Evolutionary conservation across 2,329 filamentous ascomycete genomes (phyloP).

Genomic region (Mycosphaerella sp.): DNA sequence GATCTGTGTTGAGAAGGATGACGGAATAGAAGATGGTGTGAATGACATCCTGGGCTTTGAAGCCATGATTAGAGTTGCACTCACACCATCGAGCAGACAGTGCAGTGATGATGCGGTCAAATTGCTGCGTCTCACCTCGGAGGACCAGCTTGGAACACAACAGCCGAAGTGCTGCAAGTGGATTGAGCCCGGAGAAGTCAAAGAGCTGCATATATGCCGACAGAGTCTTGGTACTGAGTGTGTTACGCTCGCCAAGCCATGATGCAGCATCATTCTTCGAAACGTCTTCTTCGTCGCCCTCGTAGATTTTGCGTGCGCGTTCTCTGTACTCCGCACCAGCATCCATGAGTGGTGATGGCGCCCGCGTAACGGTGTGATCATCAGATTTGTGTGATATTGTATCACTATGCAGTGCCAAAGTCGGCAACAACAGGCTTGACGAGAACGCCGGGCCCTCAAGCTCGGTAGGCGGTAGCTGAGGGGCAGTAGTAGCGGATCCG

Average conservation of each 20-base stretch:
- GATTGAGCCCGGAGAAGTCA: slow-evolving; percentile 74
- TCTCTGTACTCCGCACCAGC: slow-evolving; percentile 59
- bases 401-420: slow-evolving; percentile 45
- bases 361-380: slow-evolving; percentile 18
- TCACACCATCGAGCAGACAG: slow-evolving; percentile 88
- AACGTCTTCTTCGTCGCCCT: slow-evolving; percentile 76
- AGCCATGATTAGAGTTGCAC: slow-evolving; percentile 88
- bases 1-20: slow-evolving; percentile 88
- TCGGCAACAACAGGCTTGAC: slow-evolving; percentile 16
- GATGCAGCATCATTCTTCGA: slow-evolving; percentile 72
- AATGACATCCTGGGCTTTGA: slow-evolving; percentile 87
- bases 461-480: neutral
- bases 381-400: slow-evolving; percentile 35
- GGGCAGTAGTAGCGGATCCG: neutral
- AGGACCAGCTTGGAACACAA: slow-evolving; percentile 77
- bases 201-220: slow-evolving; percentile 89
- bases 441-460: neutral
- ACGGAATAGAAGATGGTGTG: slow-evolving; percentile 97
- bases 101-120: slow-evolving; percentile 85
- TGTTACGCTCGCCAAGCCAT: slow-evolving; percentile 70
- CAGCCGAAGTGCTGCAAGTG: slow-evolving; percentile 69
- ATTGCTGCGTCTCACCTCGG: slow-evolving; percentile 90
- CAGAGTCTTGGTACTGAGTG: slow-evolving; percentile 49
- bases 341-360: slow-evolving; percentile 21
- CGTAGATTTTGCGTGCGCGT: slow-evolving; percentile 75